Base-by-base conservation (phyloP, 768 basidiomycete genomes). In the Gymnopilus junonius region DNA sequence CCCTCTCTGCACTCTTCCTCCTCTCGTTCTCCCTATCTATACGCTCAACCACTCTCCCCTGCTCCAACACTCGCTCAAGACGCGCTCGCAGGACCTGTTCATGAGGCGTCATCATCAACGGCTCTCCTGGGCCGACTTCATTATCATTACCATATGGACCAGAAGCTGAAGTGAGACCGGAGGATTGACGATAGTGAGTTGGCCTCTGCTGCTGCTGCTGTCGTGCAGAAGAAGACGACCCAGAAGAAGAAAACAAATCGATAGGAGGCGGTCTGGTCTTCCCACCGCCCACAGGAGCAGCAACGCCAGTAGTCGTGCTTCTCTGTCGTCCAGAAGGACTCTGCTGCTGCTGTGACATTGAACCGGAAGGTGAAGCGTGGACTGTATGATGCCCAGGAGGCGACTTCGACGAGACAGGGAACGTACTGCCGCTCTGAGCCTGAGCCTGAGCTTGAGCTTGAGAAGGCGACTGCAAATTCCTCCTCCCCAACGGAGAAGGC, bases 61-160 rank as follows among this genome's bases (percentile, higher is more conserved):
- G 62, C 64, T 62, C 50, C n/a, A 88, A 69, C 48, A 86, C 85
- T 1, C 81, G 73, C 74, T 88, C 87, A 17, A 87, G 73, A 11
- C 84, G 77, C 51, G 77, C 81, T 8, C 83, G 79, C 25, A 87
- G 76, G 23, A 84, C 87, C 45, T 83, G 83, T 67, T 83, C 85
- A 57, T 84, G 86, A 0, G 84, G 85, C 15, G 81, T 82, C 68
- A 80, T 65, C 8, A 67, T 58, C 2, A 71, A 55, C 21, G 66
- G 67, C 29, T 64, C 42, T 32, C 67, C 48, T 1, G 48, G 48
- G 4, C 6, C 25, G 4, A 27, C 10, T 23, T 12, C 37, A 3
- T 5, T 5, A 39, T 12, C 2, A 4, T 8, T 10, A 12, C 35
- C 35, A 35, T 11, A 8, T 11, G 34, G 35, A 3, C 11, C 35